Conservation (phyloP, 169 alveolate genomes). For the Perkinsus chesapeaki region DNA sequence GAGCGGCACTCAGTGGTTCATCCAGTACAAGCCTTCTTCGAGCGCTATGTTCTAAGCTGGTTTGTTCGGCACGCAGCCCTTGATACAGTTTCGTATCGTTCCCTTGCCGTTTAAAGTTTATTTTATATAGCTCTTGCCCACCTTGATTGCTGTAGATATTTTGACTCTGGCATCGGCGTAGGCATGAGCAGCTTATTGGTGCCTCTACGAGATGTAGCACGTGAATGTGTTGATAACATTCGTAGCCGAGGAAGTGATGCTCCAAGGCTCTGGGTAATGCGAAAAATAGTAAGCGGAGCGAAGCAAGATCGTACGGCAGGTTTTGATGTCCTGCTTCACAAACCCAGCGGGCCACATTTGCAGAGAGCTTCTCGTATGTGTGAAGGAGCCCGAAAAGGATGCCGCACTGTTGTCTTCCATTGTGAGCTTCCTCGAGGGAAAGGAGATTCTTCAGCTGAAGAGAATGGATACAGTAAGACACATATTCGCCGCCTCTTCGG, state of each 20-base stretch:
- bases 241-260: not conserved
- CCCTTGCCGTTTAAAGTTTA: not conserved
- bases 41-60: no score
- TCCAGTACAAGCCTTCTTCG: no score
- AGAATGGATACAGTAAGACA: not conserved
- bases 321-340: not conserved
- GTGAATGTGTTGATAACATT: not conserved
- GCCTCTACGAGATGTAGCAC: not conserved
- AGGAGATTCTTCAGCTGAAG: not conserved
- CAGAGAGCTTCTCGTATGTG: not conserved
- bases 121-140: no score
- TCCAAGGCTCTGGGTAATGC: not conserved
- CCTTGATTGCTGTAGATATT: not conserved
- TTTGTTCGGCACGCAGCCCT: not conserved
- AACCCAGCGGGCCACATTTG: not conserved
- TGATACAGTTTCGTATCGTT: not conserved
- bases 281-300: not conserved
- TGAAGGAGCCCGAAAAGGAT: not conserved
- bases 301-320: not conserved
- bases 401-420: not conserved
- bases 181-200: not conserved
- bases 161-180: not conserved
- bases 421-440: not conserved
- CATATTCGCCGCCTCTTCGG: not conserved
- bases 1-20: no score